phyloP scores from a whole-genome alignment of 1,139 yeast genomes.

The Eremothecium gossypii region DNA sequence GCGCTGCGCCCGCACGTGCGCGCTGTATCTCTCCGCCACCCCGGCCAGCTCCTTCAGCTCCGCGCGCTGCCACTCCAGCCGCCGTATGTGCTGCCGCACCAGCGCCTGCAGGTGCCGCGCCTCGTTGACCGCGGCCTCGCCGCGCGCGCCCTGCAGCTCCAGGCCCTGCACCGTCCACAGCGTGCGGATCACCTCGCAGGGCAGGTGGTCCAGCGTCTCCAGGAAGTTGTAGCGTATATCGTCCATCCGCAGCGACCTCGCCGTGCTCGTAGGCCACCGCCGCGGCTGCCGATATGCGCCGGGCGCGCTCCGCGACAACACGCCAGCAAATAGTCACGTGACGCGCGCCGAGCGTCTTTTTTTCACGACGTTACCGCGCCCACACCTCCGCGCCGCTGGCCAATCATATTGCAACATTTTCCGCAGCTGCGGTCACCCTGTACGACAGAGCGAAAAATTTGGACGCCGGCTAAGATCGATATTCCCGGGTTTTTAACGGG shows the following conservation, averaged over 20 bases:
- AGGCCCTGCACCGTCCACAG: conserved; percentile 40
- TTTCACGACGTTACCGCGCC: no score
- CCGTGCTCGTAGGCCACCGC: no score
- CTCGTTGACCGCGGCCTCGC: conserved; percentile 12
- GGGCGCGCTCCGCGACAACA: no score
- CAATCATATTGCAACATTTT: no score
- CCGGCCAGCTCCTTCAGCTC: conserved; percentile 14
- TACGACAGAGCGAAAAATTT: background rate
- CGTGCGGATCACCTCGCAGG: conserved; percentile 40
- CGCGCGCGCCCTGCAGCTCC: conserved; percentile 21
- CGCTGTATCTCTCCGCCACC: conserved; percentile 14
- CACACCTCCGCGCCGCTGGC: no score
- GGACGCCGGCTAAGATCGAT: background rate
- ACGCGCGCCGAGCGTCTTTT: no score
- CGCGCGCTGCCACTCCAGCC: conserved; percentile 12
- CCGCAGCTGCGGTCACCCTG: background rate
- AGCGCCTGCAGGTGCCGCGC: conserved; percentile 13
- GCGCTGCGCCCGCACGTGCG: conserved; percentile 7
- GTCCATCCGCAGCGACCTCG: conserved; percentile 4
- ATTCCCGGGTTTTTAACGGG: conserved; percentile 1
- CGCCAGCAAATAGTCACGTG: no score
- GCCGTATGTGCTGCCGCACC: conserved; percentile 10
- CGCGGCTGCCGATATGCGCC: no score
- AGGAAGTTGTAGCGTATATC: conserved; percentile 26
- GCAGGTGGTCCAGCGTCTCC: conserved; percentile 37